Evolutionary conservation across 2,329 filamentous ascomycete species (phyloP).

Genomic region (Pseudofabraea citricarpa): DNA sequence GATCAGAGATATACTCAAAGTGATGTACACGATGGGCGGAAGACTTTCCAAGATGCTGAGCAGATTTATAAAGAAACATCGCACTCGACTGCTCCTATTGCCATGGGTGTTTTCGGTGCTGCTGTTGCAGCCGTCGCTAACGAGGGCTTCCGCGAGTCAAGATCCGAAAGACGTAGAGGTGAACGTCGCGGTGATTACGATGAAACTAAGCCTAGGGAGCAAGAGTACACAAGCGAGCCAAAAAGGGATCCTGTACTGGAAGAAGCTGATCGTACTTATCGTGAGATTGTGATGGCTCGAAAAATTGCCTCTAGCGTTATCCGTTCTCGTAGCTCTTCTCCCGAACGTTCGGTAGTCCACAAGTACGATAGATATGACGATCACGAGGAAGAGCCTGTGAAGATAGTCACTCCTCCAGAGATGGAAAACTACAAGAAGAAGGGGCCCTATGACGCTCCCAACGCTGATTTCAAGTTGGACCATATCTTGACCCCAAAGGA

Average conservation of each 20-base stretch:
- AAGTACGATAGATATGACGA: conserved; percentile 39
- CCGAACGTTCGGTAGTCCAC: conserved; percentile 48
- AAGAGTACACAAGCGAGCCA: conserved; percentile 11
- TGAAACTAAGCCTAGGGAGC: conserved; percentile 14
- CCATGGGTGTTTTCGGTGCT: conserved; percentile 39
- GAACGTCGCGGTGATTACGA: conserved; percentile 20
- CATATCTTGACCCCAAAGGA: conserved; percentile 52
- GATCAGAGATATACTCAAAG: conserved; percentile 9
- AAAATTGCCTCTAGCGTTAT: conserved; percentile 48
- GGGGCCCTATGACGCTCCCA: conserved; percentile 50
- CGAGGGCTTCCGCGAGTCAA: conserved; percentile 25
- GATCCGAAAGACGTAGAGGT: conserved; percentile 29
- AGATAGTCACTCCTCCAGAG: conserved; percentile 51
- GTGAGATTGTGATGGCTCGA: conserved; percentile 47
- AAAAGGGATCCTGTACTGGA: conserved; percentile 45
- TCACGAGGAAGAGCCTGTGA: conserved; percentile 31
- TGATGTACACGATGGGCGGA: conserved; percentile 9
- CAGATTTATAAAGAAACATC: conserved; percentile 40
- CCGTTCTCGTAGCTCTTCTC: conserved; percentile 46
- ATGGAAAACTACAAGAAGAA: conserved; percentile 41
- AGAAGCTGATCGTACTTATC: conserved; percentile 53
- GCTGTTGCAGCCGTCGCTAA: conserved; percentile 38
- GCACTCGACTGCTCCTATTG: conserved; percentile 43
- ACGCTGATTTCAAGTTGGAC: conserved; percentile 61
- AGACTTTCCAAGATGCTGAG: conserved; percentile 35